Evolutionary conservation across 495 filamentous ascomycete species (phyloP).

Genomic region (Evansstolkia leycettana): DNA sequence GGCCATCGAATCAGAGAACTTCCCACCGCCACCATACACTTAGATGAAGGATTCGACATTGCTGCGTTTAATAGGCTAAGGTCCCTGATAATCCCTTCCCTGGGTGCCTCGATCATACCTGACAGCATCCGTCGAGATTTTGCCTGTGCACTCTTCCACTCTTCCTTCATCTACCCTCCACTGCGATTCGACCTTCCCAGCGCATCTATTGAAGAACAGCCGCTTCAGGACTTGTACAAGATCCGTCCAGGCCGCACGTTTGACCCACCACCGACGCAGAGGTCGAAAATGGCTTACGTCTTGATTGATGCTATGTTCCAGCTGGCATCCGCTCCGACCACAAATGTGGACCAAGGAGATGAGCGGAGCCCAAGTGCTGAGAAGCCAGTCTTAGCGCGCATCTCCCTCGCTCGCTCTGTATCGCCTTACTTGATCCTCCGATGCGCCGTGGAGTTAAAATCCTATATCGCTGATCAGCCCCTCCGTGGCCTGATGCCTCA

Average conservation of each 20-base stretch:
- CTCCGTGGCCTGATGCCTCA: constrained; percentile 86
- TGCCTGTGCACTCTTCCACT: constrained; percentile 63
- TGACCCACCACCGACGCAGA: constrained; percentile 47
- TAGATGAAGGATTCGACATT: constrained; percentile 67
- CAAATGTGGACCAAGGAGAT: constrained; percentile 6
- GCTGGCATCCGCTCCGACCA: constrained; percentile 43
- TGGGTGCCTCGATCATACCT: constrained; percentile 52
- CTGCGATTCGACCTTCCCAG: constrained; percentile 49
- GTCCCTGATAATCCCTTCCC: constrained; percentile 57
- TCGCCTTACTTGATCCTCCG: constrained; percentile 79
- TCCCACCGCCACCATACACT: constrained; percentile 12
- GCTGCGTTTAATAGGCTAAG: constrained; percentile 55
- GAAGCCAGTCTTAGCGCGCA: constrained; percentile 14
- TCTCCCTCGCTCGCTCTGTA: constrained; percentile 59
- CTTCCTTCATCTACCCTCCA: constrained; percentile 67
- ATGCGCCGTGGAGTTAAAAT: constrained; percentile 61
- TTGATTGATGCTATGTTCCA: constrained; percentile 73
- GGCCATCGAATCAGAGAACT: constrained; percentile 20
- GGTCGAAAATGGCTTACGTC: constrained; percentile 63
- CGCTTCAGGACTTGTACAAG: constrained; percentile 51
- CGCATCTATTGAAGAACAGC: constrained; percentile 32
- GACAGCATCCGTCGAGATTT: constrained; percentile 60
- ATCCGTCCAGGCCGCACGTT: constrained; percentile 59
- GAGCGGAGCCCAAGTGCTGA: constrained; percentile 12
- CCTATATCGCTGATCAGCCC: constrained; percentile 86